Base-by-base conservation (phyloP, 257 asterid species). In the Solanum piurae region DNA sequence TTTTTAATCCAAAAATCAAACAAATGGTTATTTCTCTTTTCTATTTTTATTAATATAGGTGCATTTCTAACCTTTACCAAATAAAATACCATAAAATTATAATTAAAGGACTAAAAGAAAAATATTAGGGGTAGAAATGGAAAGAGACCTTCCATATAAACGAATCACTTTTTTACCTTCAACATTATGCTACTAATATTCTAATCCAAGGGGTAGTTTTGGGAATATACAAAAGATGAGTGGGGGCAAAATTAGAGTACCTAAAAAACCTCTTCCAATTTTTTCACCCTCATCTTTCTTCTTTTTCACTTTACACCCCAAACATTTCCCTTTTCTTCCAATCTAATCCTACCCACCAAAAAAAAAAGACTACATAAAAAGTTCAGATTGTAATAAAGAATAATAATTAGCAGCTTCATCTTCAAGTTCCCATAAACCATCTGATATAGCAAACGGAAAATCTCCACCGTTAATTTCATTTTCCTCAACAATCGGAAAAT, bases 351-450 rank as follows among this genome's bases (percentile, higher is more conserved):
- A 60, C 34, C 40, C 29, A 71, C 44, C n/a, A 14, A 14, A 49
- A 46, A 64, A 89, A 77, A 82, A 64, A 80, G 34, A 25, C 96
- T 95, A 94, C 92, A 94, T 89, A 5, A 93, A 94, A 86, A 95
- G 97, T 89, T 95, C 94, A 79, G 97, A 92, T 84, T 95, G 98
- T 89, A 94, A 58, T 88, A 91, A 7, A 2, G 92, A 66, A 62
- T 93, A 93, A 88, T 94, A 94, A 40, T 94, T 91, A 33, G 96
- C 98, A 23, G 95, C 91, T 38, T 89, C 98, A 89, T 95, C 98
- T 85, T 95, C 98, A 38, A 95, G 86, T 62, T 95, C 98, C 98
- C 98, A 95, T 12, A 93, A 80, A 85, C 96, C 96, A 79, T 91
- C 94, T 2, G 86, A 85, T 69, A 91, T 88, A 62, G 82, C 89